A percentile compares a stretch with the other conserved stretches of the same genome.
Conservation (phyloP, 1,284 basidiomycete species). For the Chalciporus piperatoides region DNA sequence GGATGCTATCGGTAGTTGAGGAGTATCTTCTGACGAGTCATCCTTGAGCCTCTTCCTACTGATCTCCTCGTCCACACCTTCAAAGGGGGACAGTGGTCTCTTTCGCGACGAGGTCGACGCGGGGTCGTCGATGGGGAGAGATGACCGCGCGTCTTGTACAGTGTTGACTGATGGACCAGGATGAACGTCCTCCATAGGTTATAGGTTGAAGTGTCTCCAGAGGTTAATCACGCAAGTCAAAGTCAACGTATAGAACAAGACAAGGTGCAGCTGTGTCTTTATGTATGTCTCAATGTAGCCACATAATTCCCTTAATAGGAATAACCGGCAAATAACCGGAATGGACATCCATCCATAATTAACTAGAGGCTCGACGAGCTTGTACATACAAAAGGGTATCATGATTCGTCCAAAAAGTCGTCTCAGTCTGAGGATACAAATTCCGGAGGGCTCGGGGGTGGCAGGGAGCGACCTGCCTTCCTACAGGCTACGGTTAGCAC, state of each 20-base stretch:
- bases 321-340: slow-evolving; percentile 10
- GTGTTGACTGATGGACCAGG: not conserved
- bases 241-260: slow-evolving; percentile 12
- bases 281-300: slow-evolving; percentile 23
- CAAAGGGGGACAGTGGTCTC: slow-evolving; percentile 59
- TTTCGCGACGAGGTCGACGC: slow-evolving; percentile 44
- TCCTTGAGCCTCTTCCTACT: slow-evolving; percentile 62
- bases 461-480: slow-evolving; percentile 42
- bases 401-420: not conserved
- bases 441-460: slow-evolving; percentile 16
- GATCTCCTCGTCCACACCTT: slow-evolving; percentile 43
- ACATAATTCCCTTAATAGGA: slow-evolving; percentile 26
- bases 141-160: not conserved
- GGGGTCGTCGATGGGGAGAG: slow-evolving; percentile 15
- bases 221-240: slow-evolving; percentile 20
- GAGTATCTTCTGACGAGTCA: slow-evolving; percentile 30
- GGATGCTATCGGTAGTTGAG: slow-evolving; percentile 10
- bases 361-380: not conserved
- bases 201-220: not conserved
- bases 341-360: not conserved
- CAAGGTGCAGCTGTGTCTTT: slow-evolving; percentile 21
- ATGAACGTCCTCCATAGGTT: slow-evolving; percentile 22
- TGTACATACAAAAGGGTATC: not conserved
- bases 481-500: slow-evolving; percentile 48
- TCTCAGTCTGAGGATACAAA: slow-evolving; percentile 7